phyloP scores from a whole-genome alignment of 345 rosid species.

The Pistacia vera region DNA sequence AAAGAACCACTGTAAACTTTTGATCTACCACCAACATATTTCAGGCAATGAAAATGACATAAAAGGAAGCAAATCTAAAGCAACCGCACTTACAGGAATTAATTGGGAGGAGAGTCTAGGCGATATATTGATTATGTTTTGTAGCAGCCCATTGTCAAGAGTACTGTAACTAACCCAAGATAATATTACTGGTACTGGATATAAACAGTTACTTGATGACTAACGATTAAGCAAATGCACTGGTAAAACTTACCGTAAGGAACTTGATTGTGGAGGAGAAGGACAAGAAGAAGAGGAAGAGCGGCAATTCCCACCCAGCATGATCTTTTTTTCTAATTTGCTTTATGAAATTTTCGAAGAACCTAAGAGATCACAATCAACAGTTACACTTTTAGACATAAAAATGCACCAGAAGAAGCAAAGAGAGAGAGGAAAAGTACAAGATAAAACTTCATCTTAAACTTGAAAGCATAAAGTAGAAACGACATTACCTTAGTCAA shows the following conservation, averaged over 20 bases:
- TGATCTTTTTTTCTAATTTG: constrained; percentile 20
- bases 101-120: constrained; percentile 42
- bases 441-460: constrained; percentile 4
- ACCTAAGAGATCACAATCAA: constrained; percentile 21
- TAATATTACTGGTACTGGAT: neutral
- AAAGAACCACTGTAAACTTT: too few species aligned
- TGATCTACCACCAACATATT: neutral
- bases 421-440: neutral
- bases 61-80: neutral
- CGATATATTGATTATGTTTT: constrained; percentile 30
- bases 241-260: constrained; percentile 38
- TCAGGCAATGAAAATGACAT: neutral
- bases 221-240: constrained; percentile 5
- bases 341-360: constrained; percentile 3
- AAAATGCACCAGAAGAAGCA: constrained; percentile 19
- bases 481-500: constrained; percentile 23
- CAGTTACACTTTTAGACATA: constrained; percentile 11
- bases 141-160: constrained; percentile 32
- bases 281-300: constrained; percentile 47
- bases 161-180: constrained; percentile 39
- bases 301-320: constrained; percentile 49
- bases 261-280: constrained; percentile 37
- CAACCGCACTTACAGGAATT: constrained; percentile 46
- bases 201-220: neutral
- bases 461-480: constrained; percentile 19